Percentiles rank a stretch among this genome's conserved stretches.
Evolutionary conservation across 805 yeast species (phyloP).

Genomic region (Myxozyma neotropica): DNA sequence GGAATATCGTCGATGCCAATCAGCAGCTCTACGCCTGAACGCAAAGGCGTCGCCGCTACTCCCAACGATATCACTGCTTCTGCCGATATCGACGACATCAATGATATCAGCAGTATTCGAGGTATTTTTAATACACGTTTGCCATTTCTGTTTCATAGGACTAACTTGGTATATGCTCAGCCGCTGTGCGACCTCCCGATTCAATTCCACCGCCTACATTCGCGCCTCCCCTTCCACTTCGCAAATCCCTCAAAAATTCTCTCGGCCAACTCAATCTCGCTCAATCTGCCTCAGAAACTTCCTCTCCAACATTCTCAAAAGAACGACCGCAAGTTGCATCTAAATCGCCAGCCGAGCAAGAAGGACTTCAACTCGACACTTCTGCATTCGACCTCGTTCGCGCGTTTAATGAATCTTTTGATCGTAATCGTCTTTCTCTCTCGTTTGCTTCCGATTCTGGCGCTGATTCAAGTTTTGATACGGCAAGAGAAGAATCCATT

Average conservation of each 20-base stretch:
- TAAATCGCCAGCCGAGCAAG: background rate
- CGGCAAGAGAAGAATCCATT: background rate
- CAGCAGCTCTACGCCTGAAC: background rate
- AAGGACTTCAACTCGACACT: background rate
- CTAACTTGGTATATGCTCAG: background rate
- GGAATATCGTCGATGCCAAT: conserved; percentile 6
- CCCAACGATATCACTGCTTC: background rate
- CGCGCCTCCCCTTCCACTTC: conserved; percentile 12
- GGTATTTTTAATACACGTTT: background rate
- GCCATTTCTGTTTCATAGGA: background rate
- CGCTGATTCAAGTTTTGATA: conserved; percentile 11
- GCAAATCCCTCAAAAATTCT: background rate
- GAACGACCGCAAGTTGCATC: background rate
- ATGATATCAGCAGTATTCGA: background rate
- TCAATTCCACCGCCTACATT: no score
- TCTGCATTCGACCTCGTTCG: conserved; percentile 8
- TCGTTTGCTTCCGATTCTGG: conserved; percentile 4
- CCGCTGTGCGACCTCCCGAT: background rate
- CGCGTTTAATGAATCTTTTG: conserved; percentile 9
- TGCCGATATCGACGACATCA: background rate
- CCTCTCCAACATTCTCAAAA: background rate
- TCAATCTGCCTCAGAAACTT: no score
- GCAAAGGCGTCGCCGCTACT: background rate
- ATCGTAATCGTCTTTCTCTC: background rate
- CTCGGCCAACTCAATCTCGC: background rate